A percentile compares a stretch with the other conserved stretches of the same genome.
Conservation (phyloP, 306 rosid species). For the Cercis canadensis region DNA sequence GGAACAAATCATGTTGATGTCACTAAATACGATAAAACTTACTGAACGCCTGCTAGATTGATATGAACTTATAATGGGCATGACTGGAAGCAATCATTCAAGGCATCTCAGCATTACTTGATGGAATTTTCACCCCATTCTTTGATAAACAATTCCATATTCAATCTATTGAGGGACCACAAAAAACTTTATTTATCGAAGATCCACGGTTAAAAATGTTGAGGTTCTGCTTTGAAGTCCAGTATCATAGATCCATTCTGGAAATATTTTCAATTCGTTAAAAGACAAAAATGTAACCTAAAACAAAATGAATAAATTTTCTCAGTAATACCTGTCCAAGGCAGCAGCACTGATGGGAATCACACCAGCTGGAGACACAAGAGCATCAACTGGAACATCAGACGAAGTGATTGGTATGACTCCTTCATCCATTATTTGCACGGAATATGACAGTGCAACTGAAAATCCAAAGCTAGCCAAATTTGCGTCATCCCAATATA, state of each 20-base stretch:
- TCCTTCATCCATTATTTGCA: constrained; percentile 85
- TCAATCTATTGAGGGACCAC: constrained; percentile 18
- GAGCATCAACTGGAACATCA: constrained; percentile 79
- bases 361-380: constrained; percentile 79
- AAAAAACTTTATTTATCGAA: constrained; percentile 13
- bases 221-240: constrained; percentile 37
- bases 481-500: constrained; percentile 10
- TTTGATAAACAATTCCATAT: constrained; percentile 19
- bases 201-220: constrained; percentile 13
- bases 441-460: constrained; percentile 86
- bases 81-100: constrained; percentile 23
- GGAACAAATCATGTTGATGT: not conserved
- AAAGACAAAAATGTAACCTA: constrained; percentile 5
- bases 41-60: constrained; percentile 13
- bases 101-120: not conserved
- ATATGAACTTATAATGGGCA: constrained; percentile 9
- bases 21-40: not conserved
- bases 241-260: constrained; percentile 42
- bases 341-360: constrained; percentile 77
- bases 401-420: constrained; percentile 66
- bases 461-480: constrained; percentile 48
- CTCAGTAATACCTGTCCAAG: constrained; percentile 59
- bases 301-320: constrained; percentile 12
- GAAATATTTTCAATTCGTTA: constrained; percentile 21
- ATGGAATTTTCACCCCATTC: constrained; percentile 6